Percentiles rank a stretch among this genome's conserved stretches.
These are phyloP conservation scores for Candida koratica DNA, from an alignment of 805 yeast species.

Conservation along the genomic window DNA sequence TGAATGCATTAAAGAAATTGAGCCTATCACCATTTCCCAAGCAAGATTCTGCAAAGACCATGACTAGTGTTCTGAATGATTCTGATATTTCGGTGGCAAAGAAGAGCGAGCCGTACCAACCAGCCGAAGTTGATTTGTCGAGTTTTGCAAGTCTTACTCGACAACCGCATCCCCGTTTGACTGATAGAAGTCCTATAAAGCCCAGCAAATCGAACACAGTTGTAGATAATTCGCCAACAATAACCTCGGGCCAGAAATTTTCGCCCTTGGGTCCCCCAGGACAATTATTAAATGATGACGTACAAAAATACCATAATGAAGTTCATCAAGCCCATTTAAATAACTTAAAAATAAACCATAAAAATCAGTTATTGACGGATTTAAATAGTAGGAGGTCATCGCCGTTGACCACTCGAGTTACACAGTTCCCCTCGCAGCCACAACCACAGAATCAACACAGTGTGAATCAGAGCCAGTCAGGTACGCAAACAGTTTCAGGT, in stretches of 20 bases:
- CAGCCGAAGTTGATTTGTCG: conserved; percentile 44
- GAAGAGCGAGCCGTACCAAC: conserved; percentile 35
- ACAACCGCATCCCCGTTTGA: conserved; percentile 24
- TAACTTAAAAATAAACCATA: conserved; percentile 8
- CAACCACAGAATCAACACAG: conserved; percentile 4
- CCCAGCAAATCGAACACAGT: conserved; percentile 2
- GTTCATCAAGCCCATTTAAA: conserved; percentile 16
- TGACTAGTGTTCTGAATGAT: neutral
- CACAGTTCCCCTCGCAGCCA: conserved; percentile 5
- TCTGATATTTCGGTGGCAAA: neutral
- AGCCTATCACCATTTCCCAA: conserved; percentile 41
- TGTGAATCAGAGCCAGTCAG: conserved; percentile 1
- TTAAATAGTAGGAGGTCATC: conserved; percentile 18
- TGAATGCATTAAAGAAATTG: conserved; percentile 41
- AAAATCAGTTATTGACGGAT: conserved; percentile 13
- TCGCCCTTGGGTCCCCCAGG: conserved; percentile 2
- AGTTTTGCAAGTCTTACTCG: conserved; percentile 43
- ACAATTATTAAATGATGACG: conserved; percentile 4
- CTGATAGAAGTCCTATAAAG: conserved; percentile 2
- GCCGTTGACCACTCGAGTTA: conserved; percentile 5
- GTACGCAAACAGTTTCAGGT: too few species aligned
- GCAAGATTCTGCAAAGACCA: conserved; percentile 15
- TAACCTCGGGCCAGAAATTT: conserved; percentile 4
- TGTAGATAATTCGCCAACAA: conserved; percentile 2
- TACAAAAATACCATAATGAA: conserved; percentile 18